Base-by-base conservation (phyloP, 345 rosid genomes). In the Eutrema japonicum region DNA sequence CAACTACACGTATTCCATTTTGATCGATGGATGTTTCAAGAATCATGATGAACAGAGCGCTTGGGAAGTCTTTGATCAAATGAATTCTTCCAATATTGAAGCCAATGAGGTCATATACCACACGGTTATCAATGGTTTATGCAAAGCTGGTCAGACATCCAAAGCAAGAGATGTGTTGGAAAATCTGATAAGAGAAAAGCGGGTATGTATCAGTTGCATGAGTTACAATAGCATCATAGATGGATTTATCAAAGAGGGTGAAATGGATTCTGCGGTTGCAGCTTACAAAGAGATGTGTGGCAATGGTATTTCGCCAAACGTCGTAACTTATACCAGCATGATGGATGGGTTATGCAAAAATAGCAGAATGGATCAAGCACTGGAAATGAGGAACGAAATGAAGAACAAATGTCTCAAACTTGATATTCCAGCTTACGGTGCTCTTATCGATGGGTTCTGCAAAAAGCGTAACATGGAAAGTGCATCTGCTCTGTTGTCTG, bases 11-110 rank as follows among this genome's bases (percentile, higher is more conserved):
- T 87, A 83, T 74, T 80, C 97, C 57, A 41, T 83, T 73, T 71
- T 93, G 77, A 83, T 90, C 18, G 78, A 85, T 77, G 96, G 98
- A 52, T 84, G 77, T 82, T 87, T 86, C 65, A 85, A 84, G 66
- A 81, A 74, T 7, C 85, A 80, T 48, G 79, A 86, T 57, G 61
- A 74, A 59, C 70, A 75, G 11, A 53, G 29, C 69, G 93, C 91
- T 64, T 67, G 87, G 57, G 72, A 81, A 52, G 32, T 89, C 63
- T 78, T 86, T 47, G 79, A 86, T 22, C 84, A 77, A 46, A 87
- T 93, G 93, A 75, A 22, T 30, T 70, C 66, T 66, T 80, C 77
- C 30, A 80, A 82, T 45, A 70, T 87, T 50, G 70, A 59, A 60
- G 90, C 88, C 40, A 79, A 83, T 4, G 89, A 84, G 68, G 82